A percentile compares a stretch with the other conserved stretches of the same genome.
Conservation (phyloP, 2,329 filamentous ascomycete species). For the Periglandula ipomoeae region DNA sequence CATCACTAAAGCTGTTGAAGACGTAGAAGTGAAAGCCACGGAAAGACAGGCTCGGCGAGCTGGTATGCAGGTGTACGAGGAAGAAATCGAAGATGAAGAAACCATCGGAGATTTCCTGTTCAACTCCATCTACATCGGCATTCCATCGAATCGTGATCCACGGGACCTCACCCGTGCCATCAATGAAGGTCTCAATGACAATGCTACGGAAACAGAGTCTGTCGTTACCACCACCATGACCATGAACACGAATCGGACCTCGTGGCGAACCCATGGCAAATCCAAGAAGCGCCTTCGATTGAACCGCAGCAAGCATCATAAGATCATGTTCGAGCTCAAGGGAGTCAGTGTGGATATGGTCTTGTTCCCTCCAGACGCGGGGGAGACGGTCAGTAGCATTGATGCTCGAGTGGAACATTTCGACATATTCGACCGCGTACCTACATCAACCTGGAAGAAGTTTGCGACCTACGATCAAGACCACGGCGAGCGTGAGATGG, state of each 20-base stretch:
- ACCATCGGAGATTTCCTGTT: constrained; percentile 93
- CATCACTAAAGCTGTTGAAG: constrained; percentile 79
- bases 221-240: constrained; percentile 68
- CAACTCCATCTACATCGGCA: constrained; percentile 96
- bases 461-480: constrained; percentile 92
- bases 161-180: constrained; percentile 74
- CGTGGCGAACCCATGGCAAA: constrained; percentile 30
- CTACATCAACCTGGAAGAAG: constrained; percentile 95
- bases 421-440: constrained; percentile 88
- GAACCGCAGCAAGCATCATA: constrained; percentile 79
- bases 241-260: constrained; percentile 43
- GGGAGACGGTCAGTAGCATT: constrained; percentile 79
- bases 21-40: constrained; percentile 74
- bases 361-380: constrained; percentile 64
- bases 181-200: constrained; percentile 80
- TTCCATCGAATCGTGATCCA: constrained; percentile 78
- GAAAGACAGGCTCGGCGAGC: constrained; percentile 57
- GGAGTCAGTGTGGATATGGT: constrained; percentile 77
- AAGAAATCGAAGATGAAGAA: constrained; percentile 70
- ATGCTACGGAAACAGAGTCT: constrained; percentile 81
- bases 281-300: constrained; percentile 58
- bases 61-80: constrained; percentile 51
- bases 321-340: constrained; percentile 88
- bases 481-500: constrained; percentile 75
- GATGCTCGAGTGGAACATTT: constrained; percentile 75